Base-by-base conservation (phyloP, 2,329 filamentous ascomycete species). In the Amesomyces nigricolor region DNA sequence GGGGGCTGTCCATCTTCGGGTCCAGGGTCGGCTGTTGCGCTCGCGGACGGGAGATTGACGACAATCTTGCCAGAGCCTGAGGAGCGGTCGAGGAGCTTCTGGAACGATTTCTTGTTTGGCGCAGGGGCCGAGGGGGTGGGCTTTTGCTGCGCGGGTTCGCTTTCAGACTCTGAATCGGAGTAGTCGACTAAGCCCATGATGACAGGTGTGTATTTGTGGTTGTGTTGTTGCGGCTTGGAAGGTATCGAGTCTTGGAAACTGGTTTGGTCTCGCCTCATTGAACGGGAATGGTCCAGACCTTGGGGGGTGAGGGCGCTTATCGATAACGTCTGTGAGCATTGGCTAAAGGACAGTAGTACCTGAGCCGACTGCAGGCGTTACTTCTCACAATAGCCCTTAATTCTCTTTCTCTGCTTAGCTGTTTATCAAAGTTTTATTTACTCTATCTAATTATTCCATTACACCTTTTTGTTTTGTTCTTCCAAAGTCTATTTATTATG, bases 161-260 rank as follows among this genome's bases (percentile, higher is more conserved):
- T 76, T 51, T 87, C 87, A 13, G 85, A 89, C 51, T 88, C 86
- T 14, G 77, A 77, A 53, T 87, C 87, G 11, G 85, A 90, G 30
- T 95, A 95, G 59, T 87, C 85, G 62, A 94, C 89, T 30, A 95
- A 76, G 13, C 81, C 85, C 88, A 94, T 94, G 39, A 7, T 47
- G 71, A 53, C 37, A 14, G 17, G 13, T n/a, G 17, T 39, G 46
- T 17, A 30, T 9, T 51, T 16, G 10, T 52, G 8, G 14, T 55
- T 38, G 22, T 47, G 10, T 29, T n/a, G 39, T 9, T 40, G 42
- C 45, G 26, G 39, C 26, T 38, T 29, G 51, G 38, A 42, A 32
- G 5, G 9, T 13, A 49, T 44, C 13, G 1, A 10, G 35, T 32
- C 2, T 7, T 11, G 17, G 14, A 29, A 17, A 10, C 3, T 22